Conservation (phyloP, 306 rosid genomes). For the Quercus mongolica region DNA sequence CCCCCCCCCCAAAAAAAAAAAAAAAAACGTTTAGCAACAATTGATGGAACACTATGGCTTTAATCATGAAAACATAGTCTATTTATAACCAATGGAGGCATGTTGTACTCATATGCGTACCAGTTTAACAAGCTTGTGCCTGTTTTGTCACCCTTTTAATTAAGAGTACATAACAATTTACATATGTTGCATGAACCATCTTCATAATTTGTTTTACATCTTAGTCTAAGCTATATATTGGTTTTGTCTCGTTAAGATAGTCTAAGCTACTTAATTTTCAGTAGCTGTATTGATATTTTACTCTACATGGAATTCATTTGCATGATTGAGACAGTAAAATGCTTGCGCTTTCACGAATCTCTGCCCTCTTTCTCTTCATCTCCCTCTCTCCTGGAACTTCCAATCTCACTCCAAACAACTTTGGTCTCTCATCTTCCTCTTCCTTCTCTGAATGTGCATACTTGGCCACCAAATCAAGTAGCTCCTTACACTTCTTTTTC, state of each 20-base stretch:
- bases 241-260: background rate
- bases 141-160: background rate
- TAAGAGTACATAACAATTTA: background rate
- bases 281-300: background rate
- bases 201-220: background rate
- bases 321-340: conserved; percentile 72
- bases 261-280: background rate
- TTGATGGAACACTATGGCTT: too few relatives aligned
- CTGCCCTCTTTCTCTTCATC: conserved; percentile 60
- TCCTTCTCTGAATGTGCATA: conserved; percentile 18
- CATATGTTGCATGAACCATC: background rate
- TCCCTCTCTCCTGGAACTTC: conserved; percentile 66
- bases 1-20: too few relatives aligned
- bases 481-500: conserved; percentile 71
- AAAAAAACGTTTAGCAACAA: too few relatives aligned
- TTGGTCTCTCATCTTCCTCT: conserved; percentile 49
- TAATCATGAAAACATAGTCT: background rate
- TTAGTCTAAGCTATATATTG: too few relatives aligned
- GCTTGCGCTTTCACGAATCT: conserved; percentile 48
- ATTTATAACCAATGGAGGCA: background rate
- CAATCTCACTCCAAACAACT: conserved; percentile 80
- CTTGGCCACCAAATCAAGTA: conserved; percentile 59
- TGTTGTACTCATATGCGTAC: background rate
- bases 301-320: conserved; percentile 35
- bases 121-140: background rate